These are phyloP conservation scores for Gastrolobium bilobum DNA, from an alignment of 306 rosid genomes.

Conservation along the genomic window DNA sequence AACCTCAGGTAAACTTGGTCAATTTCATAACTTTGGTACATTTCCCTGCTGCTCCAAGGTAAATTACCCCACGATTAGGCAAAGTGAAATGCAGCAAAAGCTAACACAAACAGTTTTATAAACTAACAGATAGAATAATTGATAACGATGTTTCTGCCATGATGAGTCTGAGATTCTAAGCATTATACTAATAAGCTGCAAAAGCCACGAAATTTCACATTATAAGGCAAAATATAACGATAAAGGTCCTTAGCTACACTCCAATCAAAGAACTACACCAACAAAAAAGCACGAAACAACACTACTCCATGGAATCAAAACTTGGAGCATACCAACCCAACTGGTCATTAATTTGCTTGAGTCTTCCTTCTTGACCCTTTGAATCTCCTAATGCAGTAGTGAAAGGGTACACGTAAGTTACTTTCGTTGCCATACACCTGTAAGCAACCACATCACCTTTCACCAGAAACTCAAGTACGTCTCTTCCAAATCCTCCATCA, in stretches of 20 bases:
- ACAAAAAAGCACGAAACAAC: not conserved
- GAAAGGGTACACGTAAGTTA: slow-evolving; percentile 88
- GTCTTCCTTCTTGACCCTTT: slow-evolving; percentile 85
- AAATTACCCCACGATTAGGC: not conserved
- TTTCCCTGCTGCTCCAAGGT: slow-evolving; percentile 2
- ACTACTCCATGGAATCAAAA: slow-evolving; percentile 81
- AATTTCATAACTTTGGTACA: not conserved
- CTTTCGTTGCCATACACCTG: slow-evolving; percentile 84
- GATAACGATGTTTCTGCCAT: not conserved
- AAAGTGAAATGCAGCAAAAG: slow-evolving; percentile 2
- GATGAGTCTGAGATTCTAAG: not conserved
- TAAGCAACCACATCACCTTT: slow-evolving; percentile 80
- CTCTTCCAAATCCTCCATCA: slow-evolving; percentile 87
- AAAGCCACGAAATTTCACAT: slow-evolving; percentile 24
- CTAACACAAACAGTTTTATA: slow-evolving; percentile 1
- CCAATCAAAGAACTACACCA: slow-evolving; percentile 18
- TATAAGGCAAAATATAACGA: slow-evolving; percentile 3
- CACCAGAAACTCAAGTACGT: slow-evolving; percentile 90
- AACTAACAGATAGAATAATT: not conserved
- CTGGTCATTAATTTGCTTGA: slow-evolving; percentile 73
- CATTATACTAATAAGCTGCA: slow-evolving; percentile 8
- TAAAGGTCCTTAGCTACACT: slow-evolving; percentile 28
- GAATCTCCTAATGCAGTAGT: slow-evolving; percentile 95
- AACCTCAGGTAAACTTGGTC: slow-evolving; percentile 8
- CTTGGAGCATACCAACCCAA: slow-evolving; percentile 95